Conservation (phyloP, 306 rosid genomes). For the Gillenia trifoliata region DNA sequence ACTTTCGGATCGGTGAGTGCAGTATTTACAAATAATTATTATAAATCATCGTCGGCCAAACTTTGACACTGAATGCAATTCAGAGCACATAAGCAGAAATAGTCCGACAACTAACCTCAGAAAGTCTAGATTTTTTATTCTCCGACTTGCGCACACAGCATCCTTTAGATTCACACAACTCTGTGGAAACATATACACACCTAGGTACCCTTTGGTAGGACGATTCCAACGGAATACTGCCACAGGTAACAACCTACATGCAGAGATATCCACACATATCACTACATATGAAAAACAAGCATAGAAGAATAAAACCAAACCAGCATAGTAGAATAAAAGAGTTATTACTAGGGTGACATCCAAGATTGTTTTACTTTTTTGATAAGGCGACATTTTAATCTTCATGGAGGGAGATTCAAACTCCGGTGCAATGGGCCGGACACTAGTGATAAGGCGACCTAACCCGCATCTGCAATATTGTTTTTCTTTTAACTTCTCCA, state of each 20-base stretch:
- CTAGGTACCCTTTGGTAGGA: constrained; percentile 83
- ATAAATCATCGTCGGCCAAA: neutral
- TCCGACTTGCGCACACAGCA: constrained; percentile 67
- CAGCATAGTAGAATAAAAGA: neutral
- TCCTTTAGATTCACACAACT: constrained; percentile 78
- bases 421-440: neutral
- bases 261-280: constrained; percentile 11
- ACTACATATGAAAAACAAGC: constrained; percentile 4
- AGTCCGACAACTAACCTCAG: constrained; percentile 64
- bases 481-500: neutral
- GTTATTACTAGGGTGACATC: neutral
- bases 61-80: neutral
- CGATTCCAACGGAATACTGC: constrained; percentile 95
- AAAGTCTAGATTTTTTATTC: constrained; percentile 57
- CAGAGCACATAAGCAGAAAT: constrained; percentile 7
- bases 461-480: neutral
- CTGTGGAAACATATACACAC: constrained; percentile 85
- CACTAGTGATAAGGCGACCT: no score
- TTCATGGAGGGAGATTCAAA: no score
- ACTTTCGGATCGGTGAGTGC: neutral
- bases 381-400: neutral
- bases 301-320: constrained; percentile 6
- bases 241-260: constrained; percentile 93
- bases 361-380: neutral
- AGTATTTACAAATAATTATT: neutral